Base-by-base conservation (phyloP, 495 filamentous ascomycete species). In the Recurvomyces mirabilis region DNA sequence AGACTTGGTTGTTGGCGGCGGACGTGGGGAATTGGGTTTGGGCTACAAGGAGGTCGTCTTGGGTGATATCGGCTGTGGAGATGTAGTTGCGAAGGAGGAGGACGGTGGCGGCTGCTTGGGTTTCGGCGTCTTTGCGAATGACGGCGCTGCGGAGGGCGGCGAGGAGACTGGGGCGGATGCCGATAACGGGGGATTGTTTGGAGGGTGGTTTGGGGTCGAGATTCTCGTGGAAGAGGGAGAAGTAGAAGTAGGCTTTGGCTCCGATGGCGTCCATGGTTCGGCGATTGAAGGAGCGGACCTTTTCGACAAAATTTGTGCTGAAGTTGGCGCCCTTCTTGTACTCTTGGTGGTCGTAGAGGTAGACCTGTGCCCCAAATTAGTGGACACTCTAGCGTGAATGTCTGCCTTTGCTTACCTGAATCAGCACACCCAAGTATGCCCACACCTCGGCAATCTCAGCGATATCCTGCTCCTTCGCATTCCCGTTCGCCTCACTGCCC, bases 241-340 rank as follows among this genome's bases (percentile, higher is more conserved):
- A 93, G 69, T 98, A 98, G 65, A 94, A 96, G 72, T 96, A 98
- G 43, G 91, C 85, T 60, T 88, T 87, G 30, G 91, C 87, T 38
- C 87, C 85, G 22, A 98, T 77, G 32, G 87, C 84, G 59, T 98
- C 91, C 47, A 98, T 68, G 13, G 91, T 94, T 43, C 91, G 81
- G 40, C 91, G 87, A 69, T 98, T 98, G 49, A 91, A 68, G 25
- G 77, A 69, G 50, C 93, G 88, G 57, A 96, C 77, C 54, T 78
- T 81, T 58, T 87, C 82, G 41, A 87, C 80, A 31, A 95, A 69
- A 48, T 73, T 72, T 17, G 70, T 73, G 21, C 89, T 95, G 67
- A 96, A 94, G 39, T 81, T 71, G 52, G 82, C 78, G 29, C 91
- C 91, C 33, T 69, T 66, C 61, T 91, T 70, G 58, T 80, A 79